A percentile compares a stretch with the other conserved stretches of the same genome.
phyloP scores from a whole-genome alignment of 2,329 filamentous ascomycete genomes.

The Blastomyces emzantsi region DNA sequence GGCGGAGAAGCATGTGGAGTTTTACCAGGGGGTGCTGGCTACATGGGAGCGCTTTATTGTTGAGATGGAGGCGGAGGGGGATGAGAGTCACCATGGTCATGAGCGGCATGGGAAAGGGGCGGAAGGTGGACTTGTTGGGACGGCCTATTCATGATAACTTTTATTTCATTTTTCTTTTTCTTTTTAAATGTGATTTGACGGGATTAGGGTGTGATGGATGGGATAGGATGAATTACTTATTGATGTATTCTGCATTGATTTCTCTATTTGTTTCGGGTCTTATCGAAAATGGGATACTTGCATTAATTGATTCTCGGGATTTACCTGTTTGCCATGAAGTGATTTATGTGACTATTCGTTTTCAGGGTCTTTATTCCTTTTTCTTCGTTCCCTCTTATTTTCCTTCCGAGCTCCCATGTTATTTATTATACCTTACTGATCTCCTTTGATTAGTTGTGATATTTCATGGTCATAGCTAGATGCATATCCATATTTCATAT shows the following conservation, averaged over 20 bases:
- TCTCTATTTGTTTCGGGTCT: background rate
- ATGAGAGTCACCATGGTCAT: slow-evolving; percentile 11
- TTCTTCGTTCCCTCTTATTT: background rate
- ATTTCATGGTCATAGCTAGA: background rate
- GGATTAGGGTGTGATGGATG: background rate
- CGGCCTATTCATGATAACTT: slow-evolving; percentile 8
- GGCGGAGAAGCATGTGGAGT: slow-evolving; percentile 75
- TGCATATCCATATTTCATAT: background rate
- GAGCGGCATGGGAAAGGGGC: background rate
- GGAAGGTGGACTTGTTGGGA: slow-evolving; percentile 3
- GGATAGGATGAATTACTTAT: background rate
- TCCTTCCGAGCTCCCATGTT: background rate
- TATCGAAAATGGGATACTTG: background rate
- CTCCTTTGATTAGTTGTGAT: background rate
- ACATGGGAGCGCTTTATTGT: slow-evolving; percentile 86
- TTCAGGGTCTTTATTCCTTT: background rate
- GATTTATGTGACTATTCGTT: background rate
- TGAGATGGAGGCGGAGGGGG: slow-evolving; percentile 61
- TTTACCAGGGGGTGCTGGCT: slow-evolving; percentile 69
- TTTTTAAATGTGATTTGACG: background rate
- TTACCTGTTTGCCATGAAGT: background rate
- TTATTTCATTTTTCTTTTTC: background rate
- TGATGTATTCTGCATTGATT: background rate
- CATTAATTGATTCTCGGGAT: background rate
- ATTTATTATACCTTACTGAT: background rate